Evolutionary conservation across 2,329 filamentous ascomycete species (phyloP).

Genomic region (Fusarium duplospermum): DNA sequence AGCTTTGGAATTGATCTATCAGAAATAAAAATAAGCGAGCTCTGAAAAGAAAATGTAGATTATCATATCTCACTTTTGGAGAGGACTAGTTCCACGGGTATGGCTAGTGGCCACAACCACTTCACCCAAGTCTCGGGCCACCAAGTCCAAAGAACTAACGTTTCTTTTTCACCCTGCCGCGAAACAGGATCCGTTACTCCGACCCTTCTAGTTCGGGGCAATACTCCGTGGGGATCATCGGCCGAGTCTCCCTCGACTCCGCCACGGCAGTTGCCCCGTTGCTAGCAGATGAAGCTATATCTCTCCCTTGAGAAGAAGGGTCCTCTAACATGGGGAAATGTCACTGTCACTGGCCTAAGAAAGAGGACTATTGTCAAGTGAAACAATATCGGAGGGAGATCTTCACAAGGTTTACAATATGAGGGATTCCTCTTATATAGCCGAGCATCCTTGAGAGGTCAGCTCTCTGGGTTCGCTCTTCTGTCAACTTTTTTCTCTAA

Average conservation of each 20-base stretch:
- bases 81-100: background rate
- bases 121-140: background rate
- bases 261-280: background rate
- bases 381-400: background rate
- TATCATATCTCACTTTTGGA: background rate
- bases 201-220: background rate
- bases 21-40: no score
- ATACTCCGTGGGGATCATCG: background rate
- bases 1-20: background rate
- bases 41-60: no score
- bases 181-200: background rate
- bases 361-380: background rate
- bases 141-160: background rate
- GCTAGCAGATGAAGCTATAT: background rate
- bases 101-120: background rate
- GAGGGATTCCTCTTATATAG: constrained; percentile 16
- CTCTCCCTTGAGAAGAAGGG: background rate
- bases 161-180: background rate
- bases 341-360: background rate
- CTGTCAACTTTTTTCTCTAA: background rate
- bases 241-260: background rate
- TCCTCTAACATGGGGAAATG: background rate
- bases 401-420: background rate
- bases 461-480: background rate
- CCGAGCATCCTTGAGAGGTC: background rate